Conservation (phyloP, 1,284 basidiomycete species). For the Microbotryum lychnidis-dioicae region DNA sequence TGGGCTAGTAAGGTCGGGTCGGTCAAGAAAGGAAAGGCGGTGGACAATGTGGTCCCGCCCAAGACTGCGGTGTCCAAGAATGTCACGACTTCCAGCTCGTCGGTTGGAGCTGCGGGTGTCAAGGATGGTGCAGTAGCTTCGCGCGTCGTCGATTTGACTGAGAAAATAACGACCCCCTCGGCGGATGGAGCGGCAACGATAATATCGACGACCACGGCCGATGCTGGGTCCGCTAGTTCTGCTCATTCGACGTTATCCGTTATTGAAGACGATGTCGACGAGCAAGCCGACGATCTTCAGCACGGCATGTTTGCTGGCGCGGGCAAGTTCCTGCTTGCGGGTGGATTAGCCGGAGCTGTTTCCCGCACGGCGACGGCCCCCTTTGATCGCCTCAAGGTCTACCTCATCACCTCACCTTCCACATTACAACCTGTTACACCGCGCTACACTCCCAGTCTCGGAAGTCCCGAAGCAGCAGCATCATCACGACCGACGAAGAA, state of each 20-base stretch:
- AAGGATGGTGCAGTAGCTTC: constrained; percentile 3
- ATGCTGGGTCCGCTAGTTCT: background rate
- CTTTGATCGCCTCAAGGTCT: constrained; percentile 94
- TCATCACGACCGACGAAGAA: background rate
- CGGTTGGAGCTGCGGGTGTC: background rate
- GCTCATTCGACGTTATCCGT: constrained; percentile 27
- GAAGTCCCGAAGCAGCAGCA: constrained; percentile 22
- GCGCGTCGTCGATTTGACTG: background rate
- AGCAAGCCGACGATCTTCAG: constrained; percentile 39
- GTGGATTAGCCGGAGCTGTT: constrained; percentile 88
- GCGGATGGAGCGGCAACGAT: background rate
- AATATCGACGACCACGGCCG: background rate
- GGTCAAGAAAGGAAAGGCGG: background rate
- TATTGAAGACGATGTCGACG: constrained; percentile 42
- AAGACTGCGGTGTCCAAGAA: background rate
- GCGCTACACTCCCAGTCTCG: background rate
- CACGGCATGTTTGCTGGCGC: constrained; percentile 46
- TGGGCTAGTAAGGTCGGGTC: too few species aligned
- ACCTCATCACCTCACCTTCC: constrained; percentile 70
- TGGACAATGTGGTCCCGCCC: too few species aligned
- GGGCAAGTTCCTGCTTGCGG: constrained; percentile 82
- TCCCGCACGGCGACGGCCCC: constrained; percentile 94
- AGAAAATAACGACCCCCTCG: background rate
- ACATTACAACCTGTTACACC: constrained; percentile 1
- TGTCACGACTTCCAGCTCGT: background rate